Percentiles rank a stretch among this genome's conserved stretches.
These are phyloP conservation scores for Lasiodiplodia gonubiensis DNA, from an alignment of 2,329 filamentous ascomycete species.

Conservation along the genomic window DNA sequence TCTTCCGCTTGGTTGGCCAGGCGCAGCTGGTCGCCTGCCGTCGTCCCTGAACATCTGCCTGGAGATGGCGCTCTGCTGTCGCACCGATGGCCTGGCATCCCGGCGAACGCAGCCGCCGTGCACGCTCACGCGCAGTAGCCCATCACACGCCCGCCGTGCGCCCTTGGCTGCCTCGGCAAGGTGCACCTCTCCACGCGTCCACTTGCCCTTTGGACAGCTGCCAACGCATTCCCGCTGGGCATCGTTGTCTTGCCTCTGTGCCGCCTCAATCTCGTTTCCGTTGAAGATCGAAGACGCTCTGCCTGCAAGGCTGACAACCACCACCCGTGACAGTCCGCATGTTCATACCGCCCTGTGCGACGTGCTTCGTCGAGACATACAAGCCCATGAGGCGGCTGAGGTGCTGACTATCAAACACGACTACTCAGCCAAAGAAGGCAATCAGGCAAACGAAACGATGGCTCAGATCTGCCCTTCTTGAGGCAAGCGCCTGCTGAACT, in stretches of 20 bases:
- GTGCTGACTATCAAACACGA: not conserved
- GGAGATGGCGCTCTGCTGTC: slow-evolving; percentile 8
- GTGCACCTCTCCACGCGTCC: not conserved
- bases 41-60: not conserved
- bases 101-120: not conserved
- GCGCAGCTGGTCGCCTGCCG: slow-evolving; percentile 1
- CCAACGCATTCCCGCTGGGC: not conserved
- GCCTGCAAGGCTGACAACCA: not conserved
- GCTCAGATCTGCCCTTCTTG: not conserved
- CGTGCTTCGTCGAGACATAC: not conserved
- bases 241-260: not conserved
- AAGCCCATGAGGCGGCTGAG: not conserved
- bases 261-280: not conserved
- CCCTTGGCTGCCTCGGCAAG: not conserved
- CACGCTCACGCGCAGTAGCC: slow-evolving; percentile 2
- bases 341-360: not conserved
- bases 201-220: not conserved
- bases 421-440: not conserved
- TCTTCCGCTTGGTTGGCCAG: slow-evolving; percentile 11
- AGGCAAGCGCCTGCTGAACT: not conserved
- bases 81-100: not conserved
- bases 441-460: not conserved
- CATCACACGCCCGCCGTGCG: not conserved
- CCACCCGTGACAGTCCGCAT: not conserved
- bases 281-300: not conserved